Base-by-base conservation (phyloP, 768 basidiomycete genomes). In the Suillus lakei region DNA sequence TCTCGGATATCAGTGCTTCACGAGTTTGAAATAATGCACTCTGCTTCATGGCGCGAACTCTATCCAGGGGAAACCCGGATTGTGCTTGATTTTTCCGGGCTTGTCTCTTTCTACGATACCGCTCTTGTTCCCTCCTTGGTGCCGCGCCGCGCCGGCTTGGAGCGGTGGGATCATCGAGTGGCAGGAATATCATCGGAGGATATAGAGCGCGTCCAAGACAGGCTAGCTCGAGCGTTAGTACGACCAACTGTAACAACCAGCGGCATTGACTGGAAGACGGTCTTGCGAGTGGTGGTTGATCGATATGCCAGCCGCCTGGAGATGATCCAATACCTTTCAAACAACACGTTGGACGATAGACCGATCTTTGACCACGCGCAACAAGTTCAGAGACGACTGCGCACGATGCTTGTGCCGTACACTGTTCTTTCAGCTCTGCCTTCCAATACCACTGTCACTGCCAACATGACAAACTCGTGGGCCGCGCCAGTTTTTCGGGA, bases 231-330 rank as follows among this genome's bases (percentile, higher is more conserved):
- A 8, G 43, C 5, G 8, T 41, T 74, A 36, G n/a, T 30, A 23
- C 30, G 58, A 38, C 55, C 67, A 15, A 53, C 39, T 2, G 60
- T 18, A 1, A 44, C 46, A 5, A 63, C 67, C 2, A 83, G 78
- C 62, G 77, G 76, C 1, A 63, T 84, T 4, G 83, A 86, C 67
- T 85, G 84, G 84, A 69, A 69, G 34, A 74, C 76, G 2, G 70
- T 83, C 50, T 67, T 79, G 18, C 73, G 76, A 10, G 74, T 79
- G 34, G 69, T 84, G n/a, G 71, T 76, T 6, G 77, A 84, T 44
- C 80, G 82, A 9, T 83, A 81, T 61, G 76, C 74, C 9, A 79
- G 75, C 18, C 72, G 84, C 23, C 73, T 86, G 16, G 80, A 84
- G 61, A 62, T 79, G 23, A 66, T 83, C 5, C 77, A 71, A 18